phyloP scores from a whole-genome alignment of 2,329 filamentous ascomycete genomes.

The Leptographium procerum region DNA sequence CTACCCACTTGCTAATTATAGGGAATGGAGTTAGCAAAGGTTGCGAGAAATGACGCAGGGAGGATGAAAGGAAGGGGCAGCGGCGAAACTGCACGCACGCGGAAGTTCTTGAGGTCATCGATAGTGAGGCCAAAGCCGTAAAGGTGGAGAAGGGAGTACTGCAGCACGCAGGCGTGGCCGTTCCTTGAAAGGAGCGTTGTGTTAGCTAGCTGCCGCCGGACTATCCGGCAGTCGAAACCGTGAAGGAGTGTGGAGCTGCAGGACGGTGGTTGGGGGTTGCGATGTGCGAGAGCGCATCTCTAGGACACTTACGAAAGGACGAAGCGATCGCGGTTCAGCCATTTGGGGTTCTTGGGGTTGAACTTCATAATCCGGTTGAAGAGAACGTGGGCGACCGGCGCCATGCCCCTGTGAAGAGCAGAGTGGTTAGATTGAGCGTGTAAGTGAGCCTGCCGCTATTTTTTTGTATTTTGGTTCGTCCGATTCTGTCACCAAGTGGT shows the following conservation, averaged over 20 bases:
- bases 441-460: neutral
- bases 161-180: conserved; percentile 98
- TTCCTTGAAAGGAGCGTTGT: conserved; percentile 47
- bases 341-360: conserved; percentile 98
- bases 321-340: conserved; percentile 96
- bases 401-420: conserved; percentile 53
- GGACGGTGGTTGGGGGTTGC: neutral
- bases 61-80: too few relatives aligned
- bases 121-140: conserved; percentile 81
- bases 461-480: too few relatives aligned
- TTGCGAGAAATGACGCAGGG: too few relatives aligned
- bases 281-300: neutral
- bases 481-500: too few relatives aligned
- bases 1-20: conserved; percentile 44
- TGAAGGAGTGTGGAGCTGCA: neutral
- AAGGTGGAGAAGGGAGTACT: conserved; percentile 95
- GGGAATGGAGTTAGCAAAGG: neutral
- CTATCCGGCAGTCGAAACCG: neutral
- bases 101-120: conserved; percentile 92
- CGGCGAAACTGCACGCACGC: conserved; percentile 49
- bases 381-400: conserved; percentile 88
- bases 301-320: conserved; percentile 75
- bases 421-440: conserved; percentile 15
- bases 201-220: neutral
- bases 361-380: conserved; percentile 99